Percentiles rank a stretch among this genome's conserved stretches.
Conservation (phyloP, 1,284 basidiomycete species). For the Ustilago lituana region DNA sequence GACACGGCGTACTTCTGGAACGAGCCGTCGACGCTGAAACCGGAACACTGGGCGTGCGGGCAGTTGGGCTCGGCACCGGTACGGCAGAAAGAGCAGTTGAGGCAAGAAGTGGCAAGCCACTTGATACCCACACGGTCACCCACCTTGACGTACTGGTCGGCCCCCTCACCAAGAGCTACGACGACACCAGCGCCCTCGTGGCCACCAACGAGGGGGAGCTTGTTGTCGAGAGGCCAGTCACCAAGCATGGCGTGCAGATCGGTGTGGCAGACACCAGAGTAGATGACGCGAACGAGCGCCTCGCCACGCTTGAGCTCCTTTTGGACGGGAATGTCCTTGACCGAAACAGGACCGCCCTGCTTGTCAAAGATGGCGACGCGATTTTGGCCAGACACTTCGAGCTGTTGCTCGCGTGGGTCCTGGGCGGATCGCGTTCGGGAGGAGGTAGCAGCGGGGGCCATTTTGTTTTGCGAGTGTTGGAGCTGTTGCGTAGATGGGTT, state of each 20-base stretch:
- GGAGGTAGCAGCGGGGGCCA: slow-evolving; percentile 43
- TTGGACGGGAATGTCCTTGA: slow-evolving; percentile 70
- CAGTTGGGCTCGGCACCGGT: slow-evolving; percentile 75
- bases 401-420: slow-evolving; percentile 52
- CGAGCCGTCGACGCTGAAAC: slow-evolving; percentile 80
- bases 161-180: slow-evolving; percentile 80
- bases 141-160: slow-evolving; percentile 72
- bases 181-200: slow-evolving; percentile 77
- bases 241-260: slow-evolving; percentile 58
- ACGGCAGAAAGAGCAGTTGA: slow-evolving; percentile 79
- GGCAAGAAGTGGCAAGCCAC: slow-evolving; percentile 72
- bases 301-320: slow-evolving; percentile 79
- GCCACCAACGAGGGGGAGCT: slow-evolving; percentile 81
- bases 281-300: slow-evolving; percentile 78
- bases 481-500: background rate
- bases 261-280: slow-evolving; percentile 55
- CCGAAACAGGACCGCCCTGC: slow-evolving; percentile 51
- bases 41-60: slow-evolving; percentile 41
- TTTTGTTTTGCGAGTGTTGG: slow-evolving; percentile 5
- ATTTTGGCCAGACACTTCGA: slow-evolving; percentile 43
- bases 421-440: slow-evolving; percentile 15
- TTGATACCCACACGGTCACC: slow-evolving; percentile 89
- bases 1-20: slow-evolving; percentile 78
- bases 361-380: slow-evolving; percentile 56
- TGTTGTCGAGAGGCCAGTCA: slow-evolving; percentile 69